A percentile compares a stretch with the other conserved stretches of the same genome.
phyloP scores from a whole-genome alignment of 2,329 filamentous ascomycete species.

The Colletotrichum coccodes region DNA sequence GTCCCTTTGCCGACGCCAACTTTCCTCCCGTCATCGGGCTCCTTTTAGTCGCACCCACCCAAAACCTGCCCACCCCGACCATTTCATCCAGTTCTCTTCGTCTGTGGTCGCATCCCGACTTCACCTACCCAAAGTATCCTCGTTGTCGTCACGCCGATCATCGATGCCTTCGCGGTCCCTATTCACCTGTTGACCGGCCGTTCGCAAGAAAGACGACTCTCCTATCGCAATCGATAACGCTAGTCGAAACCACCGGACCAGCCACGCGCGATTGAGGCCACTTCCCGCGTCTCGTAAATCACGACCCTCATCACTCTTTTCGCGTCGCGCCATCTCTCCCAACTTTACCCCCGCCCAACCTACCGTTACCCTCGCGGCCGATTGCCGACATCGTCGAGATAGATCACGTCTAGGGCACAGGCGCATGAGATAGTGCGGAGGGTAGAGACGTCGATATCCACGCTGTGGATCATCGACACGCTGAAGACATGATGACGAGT shows the following conservation, averaged over 20 bases:
- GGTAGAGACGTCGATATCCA: slow-evolving; percentile 65
- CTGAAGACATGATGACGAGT: slow-evolving; percentile 73
- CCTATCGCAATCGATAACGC: slow-evolving; percentile 29
- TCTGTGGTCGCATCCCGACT: slow-evolving; percentile 31
- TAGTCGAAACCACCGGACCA: slow-evolving; percentile 19
- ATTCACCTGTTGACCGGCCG: slow-evolving; percentile 27
- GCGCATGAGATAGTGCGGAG: slow-evolving; percentile 60
- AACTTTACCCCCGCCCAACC: slow-evolving; percentile 1
- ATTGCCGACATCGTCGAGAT: slow-evolving; percentile 18
- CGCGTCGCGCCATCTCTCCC: slow-evolving; percentile 31
- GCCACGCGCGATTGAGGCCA: slow-evolving; percentile 22
- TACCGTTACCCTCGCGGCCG: slow-evolving; percentile 17
- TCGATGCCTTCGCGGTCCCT: slow-evolving; percentile 30
- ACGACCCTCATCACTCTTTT: slow-evolving; percentile 24
- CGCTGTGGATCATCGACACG: slow-evolving; percentile 65
- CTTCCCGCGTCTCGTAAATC: slow-evolving; percentile 20
- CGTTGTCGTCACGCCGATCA: slow-evolving; percentile 30
- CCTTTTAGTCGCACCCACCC: slow-evolving; percentile 31
- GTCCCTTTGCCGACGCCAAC: slow-evolving; percentile 16
- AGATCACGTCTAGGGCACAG: slow-evolving; percentile 35
- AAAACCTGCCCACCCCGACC: slow-evolving; percentile 22
- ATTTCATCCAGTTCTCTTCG: slow-evolving; percentile 15
- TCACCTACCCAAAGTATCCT: slow-evolving; percentile 16
- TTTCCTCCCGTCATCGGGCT: slow-evolving; percentile 26
- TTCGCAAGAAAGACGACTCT: not conserved